phyloP scores from a whole-genome alignment of 139 green algal genomes.

The Closterium sp. region DNA sequence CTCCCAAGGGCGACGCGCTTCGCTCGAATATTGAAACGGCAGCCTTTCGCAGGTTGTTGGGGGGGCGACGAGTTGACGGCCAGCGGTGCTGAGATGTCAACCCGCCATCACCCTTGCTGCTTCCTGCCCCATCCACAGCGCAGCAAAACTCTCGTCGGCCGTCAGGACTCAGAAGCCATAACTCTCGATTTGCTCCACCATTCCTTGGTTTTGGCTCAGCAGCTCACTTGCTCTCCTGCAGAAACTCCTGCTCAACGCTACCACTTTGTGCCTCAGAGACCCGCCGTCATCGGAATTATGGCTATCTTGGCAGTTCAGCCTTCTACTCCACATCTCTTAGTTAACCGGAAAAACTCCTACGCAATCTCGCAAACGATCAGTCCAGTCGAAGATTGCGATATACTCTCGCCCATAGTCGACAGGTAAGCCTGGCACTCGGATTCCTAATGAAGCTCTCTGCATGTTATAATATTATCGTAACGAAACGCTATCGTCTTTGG shows the following conservation, averaged over 20 bases:
- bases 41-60: not conserved
- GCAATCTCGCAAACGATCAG: not conserved
- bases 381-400: not conserved
- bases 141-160: not conserved
- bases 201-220: not conserved
- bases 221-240: not conserved
- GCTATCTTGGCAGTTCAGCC: not conserved
- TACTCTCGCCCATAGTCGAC: not conserved
- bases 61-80: not conserved
- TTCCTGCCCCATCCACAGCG: not conserved
- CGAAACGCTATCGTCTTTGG: not conserved
- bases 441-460: not conserved
- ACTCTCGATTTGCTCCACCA: not conserved
- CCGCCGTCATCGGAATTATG: not conserved
- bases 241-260: not conserved
- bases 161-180: not conserved
- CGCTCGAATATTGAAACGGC: not conserved
- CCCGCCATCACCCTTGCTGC: not conserved
- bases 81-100: not conserved
- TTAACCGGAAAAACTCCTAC: not conserved
- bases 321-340: not conserved
- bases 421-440: not conserved
- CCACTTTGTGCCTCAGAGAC: not conserved
- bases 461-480: not conserved
- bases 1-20: not conserved